A percentile compares a stretch with the other conserved stretches of the same genome.
phyloP scores from a whole-genome alignment of 2,329 filamentous ascomycete genomes.

The Calonectria henricotiae region DNA sequence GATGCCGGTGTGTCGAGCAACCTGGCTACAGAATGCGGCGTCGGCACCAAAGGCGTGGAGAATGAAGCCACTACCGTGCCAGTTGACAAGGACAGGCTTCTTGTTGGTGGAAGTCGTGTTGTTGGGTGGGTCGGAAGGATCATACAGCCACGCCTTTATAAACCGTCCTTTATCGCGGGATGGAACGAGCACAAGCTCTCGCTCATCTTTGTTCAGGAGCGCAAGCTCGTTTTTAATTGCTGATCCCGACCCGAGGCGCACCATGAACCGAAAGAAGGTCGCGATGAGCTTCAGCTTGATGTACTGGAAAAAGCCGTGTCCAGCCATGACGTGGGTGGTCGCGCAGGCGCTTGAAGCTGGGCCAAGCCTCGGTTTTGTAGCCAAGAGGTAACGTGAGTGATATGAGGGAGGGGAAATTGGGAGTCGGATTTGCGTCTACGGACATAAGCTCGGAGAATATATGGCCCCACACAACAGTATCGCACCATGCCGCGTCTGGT shows the following conservation, averaged over 20 bases:
- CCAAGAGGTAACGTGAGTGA: neutral
- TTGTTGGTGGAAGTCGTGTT: neutral
- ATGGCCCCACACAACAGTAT: neutral
- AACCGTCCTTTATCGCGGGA: slow-evolving; percentile 31
- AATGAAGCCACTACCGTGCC: slow-evolving; percentile 39
- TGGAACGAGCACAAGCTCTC: slow-evolving; percentile 28
- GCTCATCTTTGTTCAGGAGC: neutral
- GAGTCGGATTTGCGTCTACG: neutral
- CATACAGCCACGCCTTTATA: slow-evolving; percentile 32
- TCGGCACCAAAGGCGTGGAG: slow-evolving; percentile 20
- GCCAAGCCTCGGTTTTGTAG: neutral
- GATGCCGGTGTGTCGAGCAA: slow-evolving; percentile 20
- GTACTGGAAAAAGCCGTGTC: slow-evolving; percentile 31
- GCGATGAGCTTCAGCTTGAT: slow-evolving; percentile 30
- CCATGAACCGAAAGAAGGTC: slow-evolving; percentile 20
- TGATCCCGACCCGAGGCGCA: neutral
- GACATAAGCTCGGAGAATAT: neutral
- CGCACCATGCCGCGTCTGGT: neutral
- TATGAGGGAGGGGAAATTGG: neutral
- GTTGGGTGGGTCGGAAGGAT: neutral
- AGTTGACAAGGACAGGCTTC: slow-evolving; percentile 35
- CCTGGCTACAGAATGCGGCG: slow-evolving; percentile 27
- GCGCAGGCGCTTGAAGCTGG: neutral
- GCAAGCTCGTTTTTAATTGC: slow-evolving; percentile 4
- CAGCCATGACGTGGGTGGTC: slow-evolving; percentile 3